A percentile compares a stretch with the other conserved stretches of the same genome.
phyloP scores from a whole-genome alignment of 2,329 filamentous ascomycete species.

The Cryphonectria parasitica region DNA sequence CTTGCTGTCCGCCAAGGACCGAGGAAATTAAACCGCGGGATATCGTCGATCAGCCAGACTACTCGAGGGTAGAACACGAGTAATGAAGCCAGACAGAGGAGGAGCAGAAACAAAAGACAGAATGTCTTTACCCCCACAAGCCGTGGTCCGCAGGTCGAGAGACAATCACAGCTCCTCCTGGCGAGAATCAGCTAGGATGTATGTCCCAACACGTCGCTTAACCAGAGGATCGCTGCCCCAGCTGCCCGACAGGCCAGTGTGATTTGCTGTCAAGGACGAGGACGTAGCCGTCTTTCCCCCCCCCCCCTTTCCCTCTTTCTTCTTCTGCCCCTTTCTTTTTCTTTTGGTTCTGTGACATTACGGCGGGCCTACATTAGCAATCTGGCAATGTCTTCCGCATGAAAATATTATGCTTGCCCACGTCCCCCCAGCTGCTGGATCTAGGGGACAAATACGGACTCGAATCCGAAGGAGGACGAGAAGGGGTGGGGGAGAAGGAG shows the following conservation, averaged over 20 bases:
- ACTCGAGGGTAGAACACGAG: not conserved
- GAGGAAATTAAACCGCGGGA: not conserved
- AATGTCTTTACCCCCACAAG: not conserved
- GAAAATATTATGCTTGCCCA: not conserved
- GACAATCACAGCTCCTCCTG: not conserved
- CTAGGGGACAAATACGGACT: constrained; percentile 12
- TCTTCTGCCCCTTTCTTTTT: not conserved
- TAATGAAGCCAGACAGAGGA: not conserved
- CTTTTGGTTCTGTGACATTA: not conserved
- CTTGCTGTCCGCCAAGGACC: constrained; percentile 7
- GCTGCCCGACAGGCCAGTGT: not conserved
- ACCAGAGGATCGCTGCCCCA: constrained; percentile 5
- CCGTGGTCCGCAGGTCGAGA: not conserved
- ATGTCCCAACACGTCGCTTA: not conserved
- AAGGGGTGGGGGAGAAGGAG: constrained; percentile 3
- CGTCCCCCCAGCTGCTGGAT: not conserved
- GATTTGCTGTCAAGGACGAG: too few relatives aligned
- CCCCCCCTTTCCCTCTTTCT: not conserved
- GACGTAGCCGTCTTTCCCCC: not conserved
- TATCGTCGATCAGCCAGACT: not conserved
- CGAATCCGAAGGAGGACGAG: constrained; percentile 13
- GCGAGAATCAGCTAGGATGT: not conserved
- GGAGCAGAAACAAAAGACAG: not conserved
- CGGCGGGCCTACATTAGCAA: not conserved
- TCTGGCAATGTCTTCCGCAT: not conserved